A percentile compares a stretch with the other conserved stretches of the same genome.
Conservation (phyloP, 2,329 filamentous ascomycete species). For the Xylaria sp. region DNA sequence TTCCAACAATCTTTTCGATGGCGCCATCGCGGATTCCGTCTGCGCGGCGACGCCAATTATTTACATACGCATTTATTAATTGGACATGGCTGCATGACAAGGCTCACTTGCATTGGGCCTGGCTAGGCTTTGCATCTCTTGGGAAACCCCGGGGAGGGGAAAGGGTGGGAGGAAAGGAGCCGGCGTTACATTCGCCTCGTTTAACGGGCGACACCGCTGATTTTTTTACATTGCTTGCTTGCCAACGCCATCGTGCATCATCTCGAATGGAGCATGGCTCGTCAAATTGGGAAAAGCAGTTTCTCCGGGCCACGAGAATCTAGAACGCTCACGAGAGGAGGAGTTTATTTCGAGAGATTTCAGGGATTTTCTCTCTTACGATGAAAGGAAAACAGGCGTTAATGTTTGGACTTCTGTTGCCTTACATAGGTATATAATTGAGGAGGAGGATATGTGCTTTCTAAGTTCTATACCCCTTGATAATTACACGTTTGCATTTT, state of each 20-base stretch:
- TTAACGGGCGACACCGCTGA: conserved; percentile 23
- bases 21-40: conserved; percentile 20
- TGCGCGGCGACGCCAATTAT: conserved; percentile 28
- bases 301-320: conserved; percentile 23
- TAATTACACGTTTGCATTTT: conserved; percentile 35
- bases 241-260: conserved; percentile 7
- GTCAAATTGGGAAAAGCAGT: conserved; percentile 3
- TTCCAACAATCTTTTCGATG: conserved; percentile 12
- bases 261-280: conserved; percentile 1
- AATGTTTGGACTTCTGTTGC: conserved; percentile 2
- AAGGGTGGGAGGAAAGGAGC: conserved; percentile 1
- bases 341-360: background rate
- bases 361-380: conserved; percentile 5
- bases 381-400: conserved; percentile 23
- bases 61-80: conserved; percentile 42
- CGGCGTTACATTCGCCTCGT: conserved; percentile 38
- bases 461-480: conserved; percentile 39
- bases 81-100: conserved; percentile 40
- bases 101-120: conserved; percentile 31
- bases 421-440: background rate
- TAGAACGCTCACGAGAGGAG: conserved; percentile 11
- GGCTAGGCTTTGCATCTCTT: conserved; percentile 32
- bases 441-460: conserved; percentile 35
- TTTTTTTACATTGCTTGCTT: conserved; percentile 1
- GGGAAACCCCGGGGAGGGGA: conserved; percentile 17